Conservation (phyloP, 805 yeast genomes). For the Candida chauliodis region DNA sequence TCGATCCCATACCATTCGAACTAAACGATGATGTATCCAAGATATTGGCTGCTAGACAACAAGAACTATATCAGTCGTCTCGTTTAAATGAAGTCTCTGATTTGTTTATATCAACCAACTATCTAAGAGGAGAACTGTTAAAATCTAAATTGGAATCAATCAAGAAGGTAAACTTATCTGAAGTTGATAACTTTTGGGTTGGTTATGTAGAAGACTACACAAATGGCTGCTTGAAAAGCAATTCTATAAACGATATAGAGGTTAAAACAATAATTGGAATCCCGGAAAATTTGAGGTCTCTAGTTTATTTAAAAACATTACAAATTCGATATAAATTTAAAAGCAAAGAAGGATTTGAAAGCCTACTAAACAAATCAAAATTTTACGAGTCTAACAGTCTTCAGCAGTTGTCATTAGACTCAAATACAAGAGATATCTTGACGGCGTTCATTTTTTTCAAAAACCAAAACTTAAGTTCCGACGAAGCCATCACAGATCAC, state of each 20-base stretch:
- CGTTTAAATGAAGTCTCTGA: slow-evolving; percentile 26
- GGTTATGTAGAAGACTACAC: slow-evolving; percentile 8
- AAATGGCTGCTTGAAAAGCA: slow-evolving; percentile 5
- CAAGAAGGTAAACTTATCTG: not conserved
- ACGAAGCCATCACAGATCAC: no score
- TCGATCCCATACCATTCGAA: not conserved
- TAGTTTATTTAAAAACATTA: slow-evolving; percentile 31
- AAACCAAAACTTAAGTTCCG: slow-evolving; percentile 12
- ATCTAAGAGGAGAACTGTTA: slow-evolving; percentile 3
- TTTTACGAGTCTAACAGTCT: slow-evolving; percentile 12
- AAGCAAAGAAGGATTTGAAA: slow-evolving; percentile 25
- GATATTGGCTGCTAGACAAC: slow-evolving; percentile 22
- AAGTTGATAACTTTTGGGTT: slow-evolving; percentile 10
- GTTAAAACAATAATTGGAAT: slow-evolving; percentile 24
- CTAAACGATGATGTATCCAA: slow-evolving; percentile 15
- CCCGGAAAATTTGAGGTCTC: slow-evolving; percentile 25
- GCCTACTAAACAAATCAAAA: slow-evolving; percentile 26
- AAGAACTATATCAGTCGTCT: slow-evolving; percentile 21
- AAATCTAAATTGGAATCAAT: not conserved
- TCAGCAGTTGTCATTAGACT: slow-evolving; percentile 16
- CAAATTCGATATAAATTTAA: slow-evolving; percentile 28
- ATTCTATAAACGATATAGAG: slow-evolving; percentile 16
- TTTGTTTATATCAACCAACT: slow-evolving; percentile 12
- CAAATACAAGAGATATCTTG: slow-evolving; percentile 21
- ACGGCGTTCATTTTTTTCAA: slow-evolving; percentile 30